Percentiles rank a stretch among this genome's conserved stretches.
Conservation (phyloP, 2,329 filamentous ascomycete species). For the Coniosporium uncinatum region DNA sequence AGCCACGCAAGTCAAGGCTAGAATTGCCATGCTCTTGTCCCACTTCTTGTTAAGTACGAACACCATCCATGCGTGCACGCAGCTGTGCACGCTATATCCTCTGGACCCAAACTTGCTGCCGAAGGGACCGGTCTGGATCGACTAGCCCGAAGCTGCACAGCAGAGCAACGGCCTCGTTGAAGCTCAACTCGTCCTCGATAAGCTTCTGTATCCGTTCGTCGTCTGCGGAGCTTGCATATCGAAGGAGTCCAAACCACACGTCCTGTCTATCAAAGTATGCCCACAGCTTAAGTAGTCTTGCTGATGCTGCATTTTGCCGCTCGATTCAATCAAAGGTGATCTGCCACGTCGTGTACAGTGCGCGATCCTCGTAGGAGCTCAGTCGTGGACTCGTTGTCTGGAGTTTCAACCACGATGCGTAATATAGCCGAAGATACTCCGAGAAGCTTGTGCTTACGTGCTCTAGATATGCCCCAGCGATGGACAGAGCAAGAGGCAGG, state of each 20-base stretch:
- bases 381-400: slow-evolving; percentile 20
- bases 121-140: slow-evolving; percentile 12
- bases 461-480: slow-evolving; percentile 37
- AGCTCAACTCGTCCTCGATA: slow-evolving; percentile 13
- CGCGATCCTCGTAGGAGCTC: slow-evolving; percentile 21
- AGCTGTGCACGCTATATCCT: slow-evolving; percentile 25
- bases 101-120: slow-evolving; percentile 7
- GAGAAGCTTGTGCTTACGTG: slow-evolving; percentile 25
- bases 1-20: slow-evolving; percentile 12
- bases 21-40: slow-evolving; percentile 8
- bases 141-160: slow-evolving; percentile 21
- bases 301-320: slow-evolving; percentile 18
- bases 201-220: slow-evolving; percentile 16
- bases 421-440: slow-evolving; percentile 34
- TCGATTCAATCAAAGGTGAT: slow-evolving; percentile 30
- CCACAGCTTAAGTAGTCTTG: slow-evolving; percentile 31
- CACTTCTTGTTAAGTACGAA: slow-evolving; percentile 17
- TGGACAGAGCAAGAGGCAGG: slow-evolving; percentile 38
- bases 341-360: slow-evolving; percentile 27
- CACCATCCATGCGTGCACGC: slow-evolving; percentile 24
- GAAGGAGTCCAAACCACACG: slow-evolving; percentile 38
- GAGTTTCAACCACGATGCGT: slow-evolving; percentile 28
- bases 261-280: slow-evolving; percentile 37
- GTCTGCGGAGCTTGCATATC: slow-evolving; percentile 6
- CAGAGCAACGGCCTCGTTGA: slow-evolving; percentile 18